A percentile compares a stretch with the other conserved stretches of the same genome.
These are phyloP conservation scores for Sporormia fimetaria DNA, from an alignment of 495 filamentous ascomycete species.

Conservation along the genomic window DNA sequence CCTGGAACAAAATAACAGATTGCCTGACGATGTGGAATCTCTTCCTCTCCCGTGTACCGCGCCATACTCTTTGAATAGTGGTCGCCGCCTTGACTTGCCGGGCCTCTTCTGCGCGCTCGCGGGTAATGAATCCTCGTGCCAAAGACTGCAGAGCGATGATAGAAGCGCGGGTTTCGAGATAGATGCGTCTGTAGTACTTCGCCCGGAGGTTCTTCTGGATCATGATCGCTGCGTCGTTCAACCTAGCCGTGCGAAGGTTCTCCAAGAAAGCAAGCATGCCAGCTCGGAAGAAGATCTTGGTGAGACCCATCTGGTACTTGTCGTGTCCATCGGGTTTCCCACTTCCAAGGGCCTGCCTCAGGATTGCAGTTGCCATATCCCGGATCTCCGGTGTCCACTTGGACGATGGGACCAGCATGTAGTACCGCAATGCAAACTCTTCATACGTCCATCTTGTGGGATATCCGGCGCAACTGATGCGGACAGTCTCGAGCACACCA, in stretches of 20 bases:
- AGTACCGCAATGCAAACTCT: constrained; percentile 94
- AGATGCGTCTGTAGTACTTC: constrained; percentile 90
- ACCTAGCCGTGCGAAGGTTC: constrained; percentile 73
- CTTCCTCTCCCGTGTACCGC: constrained; percentile 75
- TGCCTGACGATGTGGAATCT: constrained; percentile 61
- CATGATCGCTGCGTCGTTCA: constrained; percentile 93
- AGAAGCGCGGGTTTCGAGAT: constrained; percentile 71
- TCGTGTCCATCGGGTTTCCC: constrained; percentile 68
- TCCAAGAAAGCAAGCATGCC: constrained; percentile 98
- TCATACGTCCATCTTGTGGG: constrained; percentile 98
- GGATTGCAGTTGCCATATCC: constrained; percentile 82
- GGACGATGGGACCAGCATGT: constrained; percentile 88
- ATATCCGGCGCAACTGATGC: constrained; percentile 96
- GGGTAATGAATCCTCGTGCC: constrained; percentile 60
- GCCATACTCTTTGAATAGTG: constrained; percentile 90
- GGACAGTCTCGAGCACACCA: constrained; percentile 96
- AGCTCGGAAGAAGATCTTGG: constrained; percentile 98
- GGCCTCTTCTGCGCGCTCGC: constrained; percentile 66
- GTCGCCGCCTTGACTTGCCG: constrained; percentile 78
- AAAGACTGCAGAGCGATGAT: constrained; percentile 71
- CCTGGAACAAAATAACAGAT: constrained; percentile 77
- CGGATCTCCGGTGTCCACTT: constrained; percentile 90
- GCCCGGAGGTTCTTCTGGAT: constrained; percentile 97
- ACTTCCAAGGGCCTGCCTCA: constrained; percentile 75
- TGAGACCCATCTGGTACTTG: constrained; percentile 92